These are phyloP conservation scores for Diplodia scrobiculata DNA, from an alignment of 2,329 filamentous ascomycete species.

Conservation along the genomic window DNA sequence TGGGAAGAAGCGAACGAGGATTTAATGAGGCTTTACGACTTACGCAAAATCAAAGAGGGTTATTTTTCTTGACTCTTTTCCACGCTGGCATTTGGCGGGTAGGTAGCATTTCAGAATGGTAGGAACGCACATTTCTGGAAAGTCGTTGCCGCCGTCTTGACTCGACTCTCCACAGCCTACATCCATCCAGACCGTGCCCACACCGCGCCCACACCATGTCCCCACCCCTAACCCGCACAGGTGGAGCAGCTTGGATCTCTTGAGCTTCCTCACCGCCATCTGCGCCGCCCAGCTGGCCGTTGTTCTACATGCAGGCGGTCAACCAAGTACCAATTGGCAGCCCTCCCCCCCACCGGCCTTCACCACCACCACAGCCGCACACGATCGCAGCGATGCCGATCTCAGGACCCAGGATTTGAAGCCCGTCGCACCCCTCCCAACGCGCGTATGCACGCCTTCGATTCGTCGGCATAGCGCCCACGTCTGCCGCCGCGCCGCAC, in stretches of 20 bases:
- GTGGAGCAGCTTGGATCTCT: background rate
- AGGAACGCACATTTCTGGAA: background rate
- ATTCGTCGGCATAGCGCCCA: slow-evolving; percentile 2
- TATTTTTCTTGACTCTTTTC: background rate
- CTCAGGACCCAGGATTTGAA: background rate
- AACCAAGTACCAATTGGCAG: background rate
- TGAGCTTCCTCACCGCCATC: background rate
- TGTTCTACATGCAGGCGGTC: slow-evolving; percentile 8
- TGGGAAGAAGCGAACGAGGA: too few relatives aligned
- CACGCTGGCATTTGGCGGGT: background rate
- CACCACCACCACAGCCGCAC: slow-evolving; percentile 8
- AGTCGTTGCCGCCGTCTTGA: background rate
- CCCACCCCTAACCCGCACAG: too few relatives aligned
- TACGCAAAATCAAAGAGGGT: background rate
- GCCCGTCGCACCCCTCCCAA: background rate
- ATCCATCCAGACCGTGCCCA: background rate
- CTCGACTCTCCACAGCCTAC: background rate
- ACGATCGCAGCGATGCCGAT: background rate
- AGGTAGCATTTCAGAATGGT: background rate
- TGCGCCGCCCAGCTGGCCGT: slow-evolving; percentile 1
- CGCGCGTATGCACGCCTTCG: slow-evolving; percentile 1
- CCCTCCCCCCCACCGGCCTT: background rate
- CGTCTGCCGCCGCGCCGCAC: slow-evolving; percentile 11
- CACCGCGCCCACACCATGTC: background rate
- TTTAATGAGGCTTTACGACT: background rate